These are phyloP conservation scores for Penicillium alfredii DNA, from an alignment of 495 filamentous ascomycete species.

Conservation along the genomic window DNA sequence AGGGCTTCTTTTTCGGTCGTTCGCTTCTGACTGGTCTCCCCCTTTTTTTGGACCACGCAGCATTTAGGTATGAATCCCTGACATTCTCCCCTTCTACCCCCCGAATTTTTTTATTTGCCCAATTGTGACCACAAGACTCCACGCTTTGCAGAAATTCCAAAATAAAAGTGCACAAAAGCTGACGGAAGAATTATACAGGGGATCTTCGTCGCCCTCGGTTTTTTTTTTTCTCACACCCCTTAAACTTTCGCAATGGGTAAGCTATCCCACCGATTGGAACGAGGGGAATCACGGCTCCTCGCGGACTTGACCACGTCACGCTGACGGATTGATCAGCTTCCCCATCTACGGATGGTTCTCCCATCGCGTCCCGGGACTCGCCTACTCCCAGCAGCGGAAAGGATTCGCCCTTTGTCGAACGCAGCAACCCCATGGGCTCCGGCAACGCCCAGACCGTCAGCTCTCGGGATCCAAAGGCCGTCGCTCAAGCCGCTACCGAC, in stretches of 20 bases:
- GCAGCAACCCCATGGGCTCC: constrained; percentile 57
- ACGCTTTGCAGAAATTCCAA: neutral
- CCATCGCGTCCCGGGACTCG: constrained; percentile 30
- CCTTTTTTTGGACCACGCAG: constrained; percentile 5
- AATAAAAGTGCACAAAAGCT: too few species aligned
- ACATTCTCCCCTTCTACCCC: constrained; percentile 11
- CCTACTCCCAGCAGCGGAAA: constrained; percentile 47
- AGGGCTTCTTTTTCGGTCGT: constrained; percentile 10
- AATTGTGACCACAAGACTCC: constrained; percentile 5
- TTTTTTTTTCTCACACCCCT: constrained; percentile 8
- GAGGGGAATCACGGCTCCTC: neutral
- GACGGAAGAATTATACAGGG: constrained; percentile 20
- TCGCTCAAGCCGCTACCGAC: constrained; percentile 69
- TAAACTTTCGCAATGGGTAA: constrained; percentile 42
- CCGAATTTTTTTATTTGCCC: constrained; percentile 3
- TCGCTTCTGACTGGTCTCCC: constrained; percentile 10
- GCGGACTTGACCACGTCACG: constrained; percentile 8
- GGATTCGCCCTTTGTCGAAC: constrained; percentile 52
- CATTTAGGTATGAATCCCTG: constrained; percentile 17
- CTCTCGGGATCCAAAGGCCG: constrained; percentile 81
- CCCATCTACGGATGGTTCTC: constrained; percentile 36
- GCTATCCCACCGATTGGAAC: constrained; percentile 13
- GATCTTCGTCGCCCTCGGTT: constrained; percentile 13
- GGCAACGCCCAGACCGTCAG: constrained; percentile 59
- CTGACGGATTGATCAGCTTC: constrained; percentile 38